Percentiles rank a stretch among this genome's conserved stretches.
Conservation (phyloP, 345 rosid genomes). For the Eucalyptus regnans region DNA sequence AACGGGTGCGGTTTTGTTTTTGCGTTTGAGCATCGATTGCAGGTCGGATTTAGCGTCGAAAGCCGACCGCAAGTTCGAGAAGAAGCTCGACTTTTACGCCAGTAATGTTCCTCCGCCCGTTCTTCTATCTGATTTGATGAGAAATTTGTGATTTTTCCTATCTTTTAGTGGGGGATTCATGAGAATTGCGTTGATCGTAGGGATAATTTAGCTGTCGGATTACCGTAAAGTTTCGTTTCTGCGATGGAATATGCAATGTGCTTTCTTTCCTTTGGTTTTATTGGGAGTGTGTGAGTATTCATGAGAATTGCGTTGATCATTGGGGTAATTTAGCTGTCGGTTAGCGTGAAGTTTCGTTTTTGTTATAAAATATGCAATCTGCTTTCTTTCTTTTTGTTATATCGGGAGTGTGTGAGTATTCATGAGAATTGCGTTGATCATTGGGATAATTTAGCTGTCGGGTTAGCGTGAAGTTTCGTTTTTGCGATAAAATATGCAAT, state of each 20-base stretch:
- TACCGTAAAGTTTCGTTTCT: background rate
- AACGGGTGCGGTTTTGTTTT: background rate
- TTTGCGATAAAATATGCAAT: background rate
- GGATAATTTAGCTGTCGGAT: background rate
- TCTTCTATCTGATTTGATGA: background rate
- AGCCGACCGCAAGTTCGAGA: constrained; percentile 42
- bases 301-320: background rate
- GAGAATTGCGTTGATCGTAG: background rate
- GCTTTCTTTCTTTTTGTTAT: too few relatives aligned
- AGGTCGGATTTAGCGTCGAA: constrained; percentile 12
- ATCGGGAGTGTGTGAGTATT: too few relatives aligned
- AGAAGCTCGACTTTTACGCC: constrained; percentile 46
- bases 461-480: too few relatives aligned
- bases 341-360: background rate
- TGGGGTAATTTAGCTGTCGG: background rate
- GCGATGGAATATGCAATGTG: background rate
- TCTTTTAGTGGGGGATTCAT: background rate
- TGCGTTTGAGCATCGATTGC: background rate
- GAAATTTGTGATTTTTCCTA: background rate
- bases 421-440: too few relatives aligned
- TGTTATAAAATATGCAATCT: too few relatives aligned
- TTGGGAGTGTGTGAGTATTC: background rate
- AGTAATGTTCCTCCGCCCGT: constrained; percentile 15
- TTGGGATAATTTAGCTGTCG: too few relatives aligned
- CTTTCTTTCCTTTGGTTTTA: background rate